Percentiles rank a stretch among this genome's conserved stretches.
These are phyloP conservation scores for Solanum pimpinellifolium DNA, from an alignment of 257 asterid species.

Conservation along the genomic window DNA sequence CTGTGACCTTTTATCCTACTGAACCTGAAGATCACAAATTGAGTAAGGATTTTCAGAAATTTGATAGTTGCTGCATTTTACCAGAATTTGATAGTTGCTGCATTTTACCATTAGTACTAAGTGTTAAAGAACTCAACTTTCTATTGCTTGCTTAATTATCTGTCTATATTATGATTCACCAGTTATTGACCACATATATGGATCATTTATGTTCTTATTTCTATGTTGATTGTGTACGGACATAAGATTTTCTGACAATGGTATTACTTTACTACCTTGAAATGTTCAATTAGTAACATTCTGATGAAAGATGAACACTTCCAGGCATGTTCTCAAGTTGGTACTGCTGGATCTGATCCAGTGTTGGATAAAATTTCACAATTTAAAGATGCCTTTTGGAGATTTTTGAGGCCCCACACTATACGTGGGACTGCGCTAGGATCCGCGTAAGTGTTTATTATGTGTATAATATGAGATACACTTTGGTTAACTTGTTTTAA, in stretches of 20 bases:
- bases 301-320: constrained; percentile 24
- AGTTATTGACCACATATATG: not conserved
- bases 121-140: not conserved
- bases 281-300: constrained; percentile 5
- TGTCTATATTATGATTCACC: not conserved
- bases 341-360: constrained; percentile 67
- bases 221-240: not conserved
- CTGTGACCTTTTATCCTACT: not conserved
- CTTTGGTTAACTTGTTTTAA: not conserved
- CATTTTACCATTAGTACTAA: not conserved
- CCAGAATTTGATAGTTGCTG: not conserved
- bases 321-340: constrained; percentile 87
- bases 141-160: not conserved
- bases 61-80: not conserved
- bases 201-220: not conserved
- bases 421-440: constrained; percentile 95
- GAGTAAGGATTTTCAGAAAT: not conserved
- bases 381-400: constrained; percentile 91
- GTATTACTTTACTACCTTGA: not conserved
- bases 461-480: not conserved
- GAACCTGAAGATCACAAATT: not conserved
- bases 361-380: constrained; percentile 36
- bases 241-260: not conserved
- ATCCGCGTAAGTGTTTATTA: constrained; percentile 52
- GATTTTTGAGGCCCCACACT: constrained; percentile 96